Evolutionary conservation across 73 alveolate species (phyloP).

Genomic region (Paramecium caudatum): DNA sequence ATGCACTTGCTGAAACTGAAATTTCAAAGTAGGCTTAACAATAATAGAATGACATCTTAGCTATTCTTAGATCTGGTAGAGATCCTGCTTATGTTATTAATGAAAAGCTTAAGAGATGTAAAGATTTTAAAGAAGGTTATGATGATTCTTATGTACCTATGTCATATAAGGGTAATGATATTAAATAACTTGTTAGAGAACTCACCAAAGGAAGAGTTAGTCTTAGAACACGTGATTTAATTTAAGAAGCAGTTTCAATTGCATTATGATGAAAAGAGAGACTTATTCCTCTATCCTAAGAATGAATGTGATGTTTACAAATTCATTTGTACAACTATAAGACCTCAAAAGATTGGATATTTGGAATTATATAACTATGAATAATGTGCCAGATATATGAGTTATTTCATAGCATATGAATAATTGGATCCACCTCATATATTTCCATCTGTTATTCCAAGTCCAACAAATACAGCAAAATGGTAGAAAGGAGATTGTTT

Average conservation of each 20-base stretch:
- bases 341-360: conserved; percentile 93
- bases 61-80: conserved; percentile 27
- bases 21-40: conserved; percentile 41
- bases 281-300: conserved; percentile 89
- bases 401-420: conserved; percentile 96
- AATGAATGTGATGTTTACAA: conserved; percentile 94
- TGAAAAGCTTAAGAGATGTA: conserved; percentile 59
- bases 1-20: conserved; percentile 15
- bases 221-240: conserved; percentile 94
- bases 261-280: conserved; percentile 87
- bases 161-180: conserved; percentile 39
- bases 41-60: conserved; percentile 30
- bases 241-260: conserved; percentile 86
- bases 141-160: too few species aligned
- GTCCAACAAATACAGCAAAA: conserved; percentile 95
- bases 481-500: conserved; percentile 99
- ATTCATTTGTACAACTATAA: conserved; percentile 93
- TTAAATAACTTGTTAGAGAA: conserved; percentile 73
- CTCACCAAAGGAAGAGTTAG: too few species aligned
- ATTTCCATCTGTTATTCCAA: conserved; percentile 95
- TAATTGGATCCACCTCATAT: conserved; percentile 91
- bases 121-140: conserved; percentile 51
- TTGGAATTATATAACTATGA: conserved; percentile 95
- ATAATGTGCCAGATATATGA: conserved; percentile 92
- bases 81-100: conserved; percentile 20